A percentile compares a stretch with the other conserved stretches of the same genome.
phyloP scores from a whole-genome alignment of 129 eudicot species.

The Oenanthe sinensis region DNA sequence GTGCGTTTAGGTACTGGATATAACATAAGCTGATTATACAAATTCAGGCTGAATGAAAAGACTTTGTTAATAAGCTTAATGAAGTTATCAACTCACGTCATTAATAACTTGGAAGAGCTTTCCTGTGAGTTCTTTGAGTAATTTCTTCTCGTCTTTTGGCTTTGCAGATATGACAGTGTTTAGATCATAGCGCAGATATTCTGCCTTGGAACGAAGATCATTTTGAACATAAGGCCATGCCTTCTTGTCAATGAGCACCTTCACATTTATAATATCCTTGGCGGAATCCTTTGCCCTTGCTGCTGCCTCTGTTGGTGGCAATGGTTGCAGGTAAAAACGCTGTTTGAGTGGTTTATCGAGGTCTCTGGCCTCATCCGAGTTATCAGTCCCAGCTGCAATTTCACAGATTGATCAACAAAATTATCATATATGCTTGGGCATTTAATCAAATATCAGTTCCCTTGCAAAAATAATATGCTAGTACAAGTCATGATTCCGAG shows the following conservation, averaged over 20 bases:
- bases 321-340: constrained; percentile 73
- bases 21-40: not conserved
- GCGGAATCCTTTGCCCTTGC: constrained; percentile 84
- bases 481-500: too few relatives aligned
- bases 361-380: constrained; percentile 92
- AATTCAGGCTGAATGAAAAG: not conserved
- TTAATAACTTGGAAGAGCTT: constrained; percentile 62
- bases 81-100: constrained; percentile 37
- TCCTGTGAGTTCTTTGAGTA: constrained; percentile 69
- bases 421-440: not conserved
- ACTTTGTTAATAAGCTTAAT: not conserved
- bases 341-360: constrained; percentile 46
- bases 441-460: not conserved
- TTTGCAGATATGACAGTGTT: constrained; percentile 78
- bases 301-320: constrained; percentile 73
- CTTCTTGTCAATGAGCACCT: constrained; percentile 69
- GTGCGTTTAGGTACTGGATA: not conserved
- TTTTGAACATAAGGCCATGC: constrained; percentile 97
- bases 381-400: constrained; percentile 71
- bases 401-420: constrained; percentile 11
- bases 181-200: constrained; percentile 86
- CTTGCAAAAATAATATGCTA: not conserved
- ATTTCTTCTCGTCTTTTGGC: constrained; percentile 67
- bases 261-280: constrained; percentile 66
- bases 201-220: constrained; percentile 73